These are phyloP conservation scores for Neoscytalidium dimidiatum DNA, from an alignment of 2,329 filamentous ascomycete genomes.

Conservation along the genomic window DNA sequence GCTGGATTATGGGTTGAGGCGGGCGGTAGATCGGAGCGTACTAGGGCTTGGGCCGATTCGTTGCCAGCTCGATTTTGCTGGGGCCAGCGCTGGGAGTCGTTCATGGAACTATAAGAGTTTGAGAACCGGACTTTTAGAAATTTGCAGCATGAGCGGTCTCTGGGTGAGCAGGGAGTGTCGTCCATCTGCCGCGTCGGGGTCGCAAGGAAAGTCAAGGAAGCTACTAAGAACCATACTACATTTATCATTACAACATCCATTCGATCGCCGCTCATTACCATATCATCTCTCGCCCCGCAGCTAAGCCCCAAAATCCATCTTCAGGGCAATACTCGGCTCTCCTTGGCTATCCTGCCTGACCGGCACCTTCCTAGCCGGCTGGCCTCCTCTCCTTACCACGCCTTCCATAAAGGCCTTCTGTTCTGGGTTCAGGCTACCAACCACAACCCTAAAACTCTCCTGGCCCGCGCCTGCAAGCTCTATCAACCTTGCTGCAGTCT, in stretches of 20 bases:
- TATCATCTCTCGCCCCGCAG: not conserved
- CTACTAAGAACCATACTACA: not conserved
- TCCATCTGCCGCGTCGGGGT: no score
- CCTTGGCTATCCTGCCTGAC: conserved; percentile 54
- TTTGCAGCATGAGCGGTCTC: no score
- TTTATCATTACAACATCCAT: not conserved
- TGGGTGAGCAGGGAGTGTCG: no score
- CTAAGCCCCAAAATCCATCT: conserved; percentile 73
- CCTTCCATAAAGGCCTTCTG: conserved; percentile 79
- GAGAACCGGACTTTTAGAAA: no score
- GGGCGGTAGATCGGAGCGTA: no score
- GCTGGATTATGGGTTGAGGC: no score
- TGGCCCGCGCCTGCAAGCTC: conserved; percentile 80
- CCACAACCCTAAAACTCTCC: conserved; percentile 70
- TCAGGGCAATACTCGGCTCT: conserved; percentile 82
- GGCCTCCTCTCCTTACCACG: conserved; percentile 64
- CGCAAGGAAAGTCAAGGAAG: no score
- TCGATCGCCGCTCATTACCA: not conserved
- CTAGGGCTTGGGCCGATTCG: no score
- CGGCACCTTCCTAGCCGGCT: conserved; percentile 40
- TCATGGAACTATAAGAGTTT: no score
- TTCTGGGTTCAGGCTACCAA: conserved; percentile 68
- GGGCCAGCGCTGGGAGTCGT: no score
- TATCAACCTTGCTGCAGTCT: conserved; percentile 75
- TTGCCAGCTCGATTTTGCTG: no score